phyloP scores from a whole-genome alignment of 1,284 basidiomycete genomes.

The Puccinia novopanici region DNA sequence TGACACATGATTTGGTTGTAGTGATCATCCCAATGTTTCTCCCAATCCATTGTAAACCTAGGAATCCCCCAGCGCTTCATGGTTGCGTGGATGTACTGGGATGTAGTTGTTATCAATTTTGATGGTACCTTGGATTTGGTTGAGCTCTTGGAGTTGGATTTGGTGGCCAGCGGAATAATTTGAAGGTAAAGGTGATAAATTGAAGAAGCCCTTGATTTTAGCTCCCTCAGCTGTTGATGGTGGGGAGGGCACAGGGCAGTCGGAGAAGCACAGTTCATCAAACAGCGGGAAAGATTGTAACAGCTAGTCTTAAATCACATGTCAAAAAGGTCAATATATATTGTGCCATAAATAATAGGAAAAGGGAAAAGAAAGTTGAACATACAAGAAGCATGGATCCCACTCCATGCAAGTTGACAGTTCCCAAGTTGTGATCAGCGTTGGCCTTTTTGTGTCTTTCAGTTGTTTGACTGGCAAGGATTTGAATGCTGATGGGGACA shows the following conservation, averaged over 20 bases:
- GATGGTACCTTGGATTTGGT: slow-evolving; percentile 2
- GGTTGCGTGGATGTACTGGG: slow-evolving; percentile 35
- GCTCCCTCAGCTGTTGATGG: slow-evolving; percentile 3
- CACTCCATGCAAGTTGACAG: too few relatives aligned
- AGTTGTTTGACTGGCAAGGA: slow-evolving; percentile 18
- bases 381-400: slow-evolving; percentile 9
- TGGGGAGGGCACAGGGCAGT: slow-evolving; percentile 22
- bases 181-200: neutral
- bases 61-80: too few relatives aligned
- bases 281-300: slow-evolving; percentile 27
- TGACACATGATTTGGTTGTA: too few relatives aligned
- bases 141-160: slow-evolving; percentile 19
- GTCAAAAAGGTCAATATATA: neutral
- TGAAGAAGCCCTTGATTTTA: slow-evolving; percentile 29
- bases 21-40: too few relatives aligned
- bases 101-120: slow-evolving; percentile 47
- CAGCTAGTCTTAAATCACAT: slow-evolving; percentile 21
- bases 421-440: slow-evolving; percentile 13
- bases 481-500: slow-evolving; percentile 20
- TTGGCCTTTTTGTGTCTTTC: slow-evolving; percentile 5
- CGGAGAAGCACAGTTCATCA: slow-evolving; percentile 26
- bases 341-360: neutral
- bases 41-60: too few relatives aligned
- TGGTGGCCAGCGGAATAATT: slow-evolving; percentile 11
- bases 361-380: neutral